Evolutionary conservation across 352 stramenopile species (phyloP), one percentile per base, ranked within the genome.

Genomic region (Pythium monospermum): DNA sequence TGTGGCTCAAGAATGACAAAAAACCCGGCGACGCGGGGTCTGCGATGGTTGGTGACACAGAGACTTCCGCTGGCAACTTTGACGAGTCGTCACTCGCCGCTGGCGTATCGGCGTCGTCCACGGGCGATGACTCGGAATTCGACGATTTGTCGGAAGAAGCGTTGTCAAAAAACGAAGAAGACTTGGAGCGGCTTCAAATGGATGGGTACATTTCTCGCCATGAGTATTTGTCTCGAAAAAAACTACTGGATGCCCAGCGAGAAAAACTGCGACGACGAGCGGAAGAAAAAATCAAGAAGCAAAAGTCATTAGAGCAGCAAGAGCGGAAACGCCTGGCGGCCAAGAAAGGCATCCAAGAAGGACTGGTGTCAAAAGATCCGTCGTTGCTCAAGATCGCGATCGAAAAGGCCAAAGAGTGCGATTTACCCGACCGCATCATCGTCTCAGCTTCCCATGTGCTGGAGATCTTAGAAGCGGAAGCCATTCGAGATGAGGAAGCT

Each of bases 161-260:
- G 12, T 42, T 89, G 15, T 53, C 57, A 10, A 78, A 85, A 52
- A 81, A 86, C 43, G 83, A 91, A 56, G 76, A 91, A 32, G 78
- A 89, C 19, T 53, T 94, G 0, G 83, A 92, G 45, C 71, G 59
- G 8, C 56, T 91, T 4, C 71, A 86, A 52, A 27, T 57, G 6
- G 62, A 90, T 30, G 72, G 76, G 4, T 72, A 71, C 12, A 85
- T 94, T 33, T 91, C 81, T 1, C 76, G 83, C 0, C 83, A 94
- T 46, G 81, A 91, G 36, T 94, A 94, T 46, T 49, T 94, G 2
- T 66, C 76, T 2, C 70, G 80, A 13, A 85, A 82, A 58, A 91
- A 91, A 38, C 76, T 71, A 27, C 59, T 92, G 0, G 81, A 94
- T 25, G 59, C 57, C 10, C 73, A 89, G 33, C 79, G 81, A 6